Percentiles rank a stretch among this genome's conserved stretches.
Conservation (phyloP, 2,329 filamentous ascomycete genomes). For the Macrophomina pseudophaseolina region DNA sequence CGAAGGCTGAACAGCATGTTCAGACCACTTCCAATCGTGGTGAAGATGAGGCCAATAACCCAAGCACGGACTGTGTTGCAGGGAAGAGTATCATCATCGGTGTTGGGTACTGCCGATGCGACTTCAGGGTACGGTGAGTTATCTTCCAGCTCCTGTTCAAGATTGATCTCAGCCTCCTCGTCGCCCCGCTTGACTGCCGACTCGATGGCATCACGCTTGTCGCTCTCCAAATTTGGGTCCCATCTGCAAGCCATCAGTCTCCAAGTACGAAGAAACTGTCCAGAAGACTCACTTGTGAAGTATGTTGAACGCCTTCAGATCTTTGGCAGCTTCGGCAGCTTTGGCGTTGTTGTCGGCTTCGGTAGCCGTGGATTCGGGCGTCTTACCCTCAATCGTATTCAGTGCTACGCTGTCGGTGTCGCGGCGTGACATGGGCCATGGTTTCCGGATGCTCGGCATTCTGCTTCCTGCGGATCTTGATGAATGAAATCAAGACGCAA, state of each 20-base stretch:
- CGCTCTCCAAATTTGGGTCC: constrained; percentile 25
- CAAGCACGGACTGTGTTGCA: constrained; percentile 32
- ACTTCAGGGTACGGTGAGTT: constrained; percentile 31
- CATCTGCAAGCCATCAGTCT: neutral
- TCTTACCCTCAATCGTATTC: constrained; percentile 17
- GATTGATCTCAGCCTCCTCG: constrained; percentile 36
- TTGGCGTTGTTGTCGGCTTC: neutral
- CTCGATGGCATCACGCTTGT: constrained; percentile 29
- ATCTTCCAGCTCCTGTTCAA: constrained; percentile 29
- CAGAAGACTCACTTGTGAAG: constrained; percentile 1
- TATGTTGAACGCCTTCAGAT: constrained; percentile 22
- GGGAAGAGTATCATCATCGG: constrained; percentile 25
- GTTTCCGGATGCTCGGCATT: constrained; percentile 25
- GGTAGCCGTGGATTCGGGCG: neutral
- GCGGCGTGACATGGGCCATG: constrained; percentile 12
- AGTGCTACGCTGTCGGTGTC: constrained; percentile 6
- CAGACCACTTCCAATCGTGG: constrained; percentile 33
- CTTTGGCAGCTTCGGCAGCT: constrained; percentile 13
- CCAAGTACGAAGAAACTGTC: no score
- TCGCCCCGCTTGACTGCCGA: constrained; percentile 30
- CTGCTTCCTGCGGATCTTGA: neutral
- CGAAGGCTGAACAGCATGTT: constrained; percentile 40
- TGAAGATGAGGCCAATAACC: constrained; percentile 37
- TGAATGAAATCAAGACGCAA: neutral
- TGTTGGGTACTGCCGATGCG: constrained; percentile 24